Evolutionary conservation across 352 stramenopile species (phyloP), one percentile per base, ranked within the genome.

Genomic region (Pythium biforme): DNA sequence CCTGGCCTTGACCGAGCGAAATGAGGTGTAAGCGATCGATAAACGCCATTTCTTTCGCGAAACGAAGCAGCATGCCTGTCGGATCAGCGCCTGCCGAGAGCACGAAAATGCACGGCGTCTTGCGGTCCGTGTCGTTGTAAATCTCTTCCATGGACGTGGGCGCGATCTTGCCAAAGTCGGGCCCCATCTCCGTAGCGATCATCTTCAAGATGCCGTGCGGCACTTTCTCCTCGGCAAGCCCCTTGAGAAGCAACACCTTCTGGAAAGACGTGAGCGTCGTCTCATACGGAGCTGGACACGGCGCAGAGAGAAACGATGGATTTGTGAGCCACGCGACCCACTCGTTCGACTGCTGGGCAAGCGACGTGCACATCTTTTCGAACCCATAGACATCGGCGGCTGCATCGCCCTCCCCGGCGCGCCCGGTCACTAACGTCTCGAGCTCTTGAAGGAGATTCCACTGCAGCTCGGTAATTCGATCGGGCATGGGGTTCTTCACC

Each of bases 101-200:
- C 41, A 98, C 92, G 59, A 98, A 98, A 61, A 98, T 97, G 58
- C 93, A 97, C 12, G 93, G 93, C 10, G 92, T 98, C 55, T 90
- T 93, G 33, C 88, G 81, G 45, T 97, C 89, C 9, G 91, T 94
- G 52, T 97, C 91, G 50, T 73, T 81, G 76, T 97, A 97, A 53
- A 98, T 97, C 45, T 97, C 90, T 61, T 97, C 90, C 93, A 98
- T 98, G 3, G 83, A 85, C 9, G 89, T 92, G 10, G 86, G 75
- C 7, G 75, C 70, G 46, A 90, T 79, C 56, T 96, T 80, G 4
- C 86, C 88, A 68, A 98, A 98, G 27, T 84, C 77, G 0, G 64
- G 43, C n/a, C 92, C 92, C 68, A 98, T 92, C 56, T 95, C 88
- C 0, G 67, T 72, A 5, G 79, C 73, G 31, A 98, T 94, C 77